Evolutionary conservation across 306 rosid genomes (phyloP), one percentile per base, ranked within the genome.

Genomic region (Astragalus glycyphyllos): DNA sequence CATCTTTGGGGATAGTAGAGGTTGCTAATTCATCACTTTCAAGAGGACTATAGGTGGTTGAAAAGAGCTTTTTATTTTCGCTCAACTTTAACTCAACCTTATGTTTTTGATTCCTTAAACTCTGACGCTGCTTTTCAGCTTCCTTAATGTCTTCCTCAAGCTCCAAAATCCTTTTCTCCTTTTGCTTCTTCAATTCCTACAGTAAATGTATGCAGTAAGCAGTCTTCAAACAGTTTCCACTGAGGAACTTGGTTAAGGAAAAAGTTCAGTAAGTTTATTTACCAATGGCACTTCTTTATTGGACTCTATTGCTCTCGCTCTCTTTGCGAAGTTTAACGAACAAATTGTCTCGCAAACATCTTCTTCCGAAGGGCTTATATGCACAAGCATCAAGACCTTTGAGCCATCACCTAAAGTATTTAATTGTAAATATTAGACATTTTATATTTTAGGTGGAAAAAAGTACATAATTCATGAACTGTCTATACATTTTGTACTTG

Each of bases 371-470:
- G 97, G 94, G 71, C 97, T 90, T 80, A 90, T 82, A 77, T 88
- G 98, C 79, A 85, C 97, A 10, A 93, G 90, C 98, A 93, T 90
- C 82, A 93, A 81, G 48, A 88, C 94, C 87, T 93, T 90, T 11
- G 98, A 93, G 62, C 92, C 86, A 34, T 88, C 83, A 66, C 96
- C 98, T 93, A 65, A 12, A 78, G 71, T 49, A 80, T 58, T 76
- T 60, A 4, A 77, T 79, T 11, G 73, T 17, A 65, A 74, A 72
- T 41, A 44, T 64, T 65, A 58, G 66, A 26, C 50, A 46, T 26
- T 66, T 23, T n/a, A 49, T 29, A 56, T 17, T 38, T 15, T 26
- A 37, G 6, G 14, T 17, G 42, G 9, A 74, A 41, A 23, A 26
- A 20, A 9, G 8, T 37, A 6, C 65, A 71, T 13, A 17, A 65